Evolutionary conservation across 495 filamentous ascomycete species (phyloP).

Genomic region (Penicillium alfredii): DNA sequence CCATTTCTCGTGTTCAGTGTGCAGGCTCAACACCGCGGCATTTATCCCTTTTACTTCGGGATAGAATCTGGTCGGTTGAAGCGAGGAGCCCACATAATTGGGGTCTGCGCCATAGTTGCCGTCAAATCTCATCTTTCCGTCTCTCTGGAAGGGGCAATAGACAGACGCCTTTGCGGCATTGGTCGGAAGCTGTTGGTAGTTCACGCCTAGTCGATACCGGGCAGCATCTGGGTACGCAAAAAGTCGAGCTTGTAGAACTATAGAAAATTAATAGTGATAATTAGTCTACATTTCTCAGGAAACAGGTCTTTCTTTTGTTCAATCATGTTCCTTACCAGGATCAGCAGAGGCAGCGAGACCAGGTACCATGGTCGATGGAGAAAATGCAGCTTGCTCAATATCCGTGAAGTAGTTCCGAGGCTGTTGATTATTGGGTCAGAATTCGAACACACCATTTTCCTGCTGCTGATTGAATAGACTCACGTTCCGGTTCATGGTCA

Average conservation of each 20-base stretch:
- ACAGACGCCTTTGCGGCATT: slow-evolving; percentile 29
- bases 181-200: slow-evolving; percentile 51
- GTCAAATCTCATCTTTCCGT: slow-evolving; percentile 57
- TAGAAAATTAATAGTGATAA: too few species aligned
- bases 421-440: slow-evolving; percentile 12
- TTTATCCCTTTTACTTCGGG: slow-evolving; percentile 9
- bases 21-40: slow-evolving; percentile 6
- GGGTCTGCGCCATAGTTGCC: slow-evolving; percentile 58
- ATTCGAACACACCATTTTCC: neutral
- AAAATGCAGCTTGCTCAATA: slow-evolving; percentile 47
- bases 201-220: slow-evolving; percentile 61
- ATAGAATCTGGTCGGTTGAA: slow-evolving; percentile 17
- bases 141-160: slow-evolving; percentile 66
- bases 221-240: slow-evolving; percentile 66
- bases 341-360: slow-evolving; percentile 42
- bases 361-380: slow-evolving; percentile 45
- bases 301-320: too few species aligned
- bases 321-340: slow-evolving; percentile 37
- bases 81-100: slow-evolving; percentile 46
- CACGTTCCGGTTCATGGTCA: slow-evolving; percentile 33
- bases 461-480: slow-evolving; percentile 6
- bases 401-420: slow-evolving; percentile 45
- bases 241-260: slow-evolving; percentile 61
- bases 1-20: slow-evolving; percentile 53
- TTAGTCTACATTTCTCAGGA: too few species aligned